Conservation (phyloP, 495 filamentous ascomycete species). For the Clavariopsis aquatica region DNA sequence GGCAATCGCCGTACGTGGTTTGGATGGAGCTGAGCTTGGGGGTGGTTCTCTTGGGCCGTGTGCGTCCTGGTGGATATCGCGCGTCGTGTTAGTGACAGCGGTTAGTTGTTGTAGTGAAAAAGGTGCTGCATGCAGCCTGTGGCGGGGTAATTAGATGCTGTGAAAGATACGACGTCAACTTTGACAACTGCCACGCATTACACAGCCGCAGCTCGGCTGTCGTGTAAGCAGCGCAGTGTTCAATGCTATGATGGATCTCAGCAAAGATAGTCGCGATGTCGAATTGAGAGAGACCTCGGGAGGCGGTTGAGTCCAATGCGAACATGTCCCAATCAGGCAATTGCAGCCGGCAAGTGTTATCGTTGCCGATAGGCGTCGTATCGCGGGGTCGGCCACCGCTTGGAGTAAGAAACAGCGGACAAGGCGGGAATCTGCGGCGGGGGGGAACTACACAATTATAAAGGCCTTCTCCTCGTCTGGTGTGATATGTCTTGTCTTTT, state of each 20-base stretch:
- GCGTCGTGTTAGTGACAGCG: background rate
- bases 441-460: background rate
- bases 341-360: conserved; percentile 6
- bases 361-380: background rate
- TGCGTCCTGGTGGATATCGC: background rate
- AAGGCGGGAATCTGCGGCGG: background rate
- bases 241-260: background rate
- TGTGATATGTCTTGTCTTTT: conserved; percentile 26
- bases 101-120: background rate
- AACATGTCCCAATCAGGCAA: conserved; percentile 8
- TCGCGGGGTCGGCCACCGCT: background rate
- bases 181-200: background rate
- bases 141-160: conserved; percentile 3
- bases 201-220: background rate
- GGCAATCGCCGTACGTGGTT: too few relatives aligned
- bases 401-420: background rate
- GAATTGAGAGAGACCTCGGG: background rate
- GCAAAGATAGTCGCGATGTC: background rate
- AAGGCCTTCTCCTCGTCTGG: background rate
- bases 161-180: background rate
- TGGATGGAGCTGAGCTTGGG: too few relatives aligned
- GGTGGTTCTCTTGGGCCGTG: too few relatives aligned
- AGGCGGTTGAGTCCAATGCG: background rate
- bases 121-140: background rate
- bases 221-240: background rate